These are phyloP conservation scores for Barnettozyma sp. DNA, from an alignment of 805 yeast species.

Conservation along the genomic window DNA sequence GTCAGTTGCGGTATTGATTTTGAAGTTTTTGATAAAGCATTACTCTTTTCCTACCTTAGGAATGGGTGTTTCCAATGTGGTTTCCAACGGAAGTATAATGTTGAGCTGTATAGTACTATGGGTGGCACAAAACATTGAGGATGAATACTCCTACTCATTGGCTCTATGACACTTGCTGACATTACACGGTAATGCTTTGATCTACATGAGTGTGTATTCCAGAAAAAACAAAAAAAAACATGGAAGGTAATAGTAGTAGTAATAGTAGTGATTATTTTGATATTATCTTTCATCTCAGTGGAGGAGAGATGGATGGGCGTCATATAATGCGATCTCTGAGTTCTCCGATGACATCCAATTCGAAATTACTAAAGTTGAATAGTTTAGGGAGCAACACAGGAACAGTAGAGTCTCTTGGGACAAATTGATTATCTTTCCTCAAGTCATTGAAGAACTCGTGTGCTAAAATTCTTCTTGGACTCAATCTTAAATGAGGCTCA, in stretches of 20 bases:
- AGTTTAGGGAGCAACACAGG: slow-evolving; percentile 40
- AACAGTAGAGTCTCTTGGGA: slow-evolving; percentile 47
- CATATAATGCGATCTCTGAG: slow-evolving; percentile 18
- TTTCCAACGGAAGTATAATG: slow-evolving; percentile 73
- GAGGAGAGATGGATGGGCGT: too few relatives aligned
- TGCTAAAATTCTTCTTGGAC: slow-evolving; percentile 75
- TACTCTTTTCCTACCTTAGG: slow-evolving; percentile 83
- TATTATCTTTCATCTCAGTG: too few relatives aligned
- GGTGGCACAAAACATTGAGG: slow-evolving; percentile 94
- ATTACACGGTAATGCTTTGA: too few relatives aligned
- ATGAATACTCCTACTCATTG: slow-evolving; percentile 88
- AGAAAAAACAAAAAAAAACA: too few relatives aligned
- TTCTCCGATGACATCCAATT: slow-evolving; percentile 42
- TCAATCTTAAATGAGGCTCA: slow-evolving; percentile 78
- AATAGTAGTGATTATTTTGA: too few relatives aligned
- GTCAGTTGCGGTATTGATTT: slow-evolving; percentile 76
- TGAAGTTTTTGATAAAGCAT: slow-evolving; percentile 76
- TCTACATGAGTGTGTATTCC: neutral
- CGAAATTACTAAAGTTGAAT: slow-evolving; percentile 68
- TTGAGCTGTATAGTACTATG: slow-evolving; percentile 84
- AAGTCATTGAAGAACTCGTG: slow-evolving; percentile 89
- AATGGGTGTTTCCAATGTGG: slow-evolving; percentile 88
- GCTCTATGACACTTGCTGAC: slow-evolving; percentile 47
- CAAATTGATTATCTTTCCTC: slow-evolving; percentile 46
- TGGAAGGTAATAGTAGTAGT: too few relatives aligned